Evolutionary conservation across 139 green algal species (phyloP).

Genomic region (Ostreobium quekettii): DNA sequence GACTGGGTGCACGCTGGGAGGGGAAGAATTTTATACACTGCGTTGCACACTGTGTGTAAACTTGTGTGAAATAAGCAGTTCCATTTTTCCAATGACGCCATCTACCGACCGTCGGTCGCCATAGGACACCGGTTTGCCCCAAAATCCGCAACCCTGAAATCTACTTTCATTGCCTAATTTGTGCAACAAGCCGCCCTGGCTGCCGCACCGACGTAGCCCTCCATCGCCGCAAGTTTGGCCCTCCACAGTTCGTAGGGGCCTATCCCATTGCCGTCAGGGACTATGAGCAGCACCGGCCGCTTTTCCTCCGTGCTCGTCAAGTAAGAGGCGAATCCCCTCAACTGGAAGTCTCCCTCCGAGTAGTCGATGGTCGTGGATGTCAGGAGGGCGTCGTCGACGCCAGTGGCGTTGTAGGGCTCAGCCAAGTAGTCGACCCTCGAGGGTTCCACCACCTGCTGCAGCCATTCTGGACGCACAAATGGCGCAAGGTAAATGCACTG

Average conservation of each 20-base stretch:
- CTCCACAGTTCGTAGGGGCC: slow-evolving; percentile 16
- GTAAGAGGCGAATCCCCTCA: not conserved
- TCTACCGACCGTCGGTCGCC: too few relatives aligned
- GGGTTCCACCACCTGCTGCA: not conserved
- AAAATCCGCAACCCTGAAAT: too few relatives aligned
- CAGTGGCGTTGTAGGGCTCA: not conserved
- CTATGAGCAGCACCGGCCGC: slow-evolving; percentile 3
- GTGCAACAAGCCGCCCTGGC: too few relatives aligned
- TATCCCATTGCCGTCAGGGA: slow-evolving; percentile 16
- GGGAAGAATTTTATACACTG: too few relatives aligned
- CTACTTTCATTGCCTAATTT: too few relatives aligned
- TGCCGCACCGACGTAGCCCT: slow-evolving; percentile 10
- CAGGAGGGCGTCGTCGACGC: not conserved
- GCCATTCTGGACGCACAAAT: not conserved
- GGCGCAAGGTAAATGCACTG: not conserved
- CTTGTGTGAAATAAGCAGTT: too few relatives aligned
- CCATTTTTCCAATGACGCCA: too few relatives aligned
- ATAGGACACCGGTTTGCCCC: too few relatives aligned
- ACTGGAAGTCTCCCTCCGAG: not conserved
- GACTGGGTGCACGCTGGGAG: too few relatives aligned
- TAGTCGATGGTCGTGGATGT: not conserved
- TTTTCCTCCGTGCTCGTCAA: not conserved
- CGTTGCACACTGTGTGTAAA: too few relatives aligned
- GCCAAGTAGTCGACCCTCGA: not conserved
- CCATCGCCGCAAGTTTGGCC: not conserved